Base-by-base conservation (phyloP, 495 filamentous ascomycete species). In the Xylaria longipes region DNA sequence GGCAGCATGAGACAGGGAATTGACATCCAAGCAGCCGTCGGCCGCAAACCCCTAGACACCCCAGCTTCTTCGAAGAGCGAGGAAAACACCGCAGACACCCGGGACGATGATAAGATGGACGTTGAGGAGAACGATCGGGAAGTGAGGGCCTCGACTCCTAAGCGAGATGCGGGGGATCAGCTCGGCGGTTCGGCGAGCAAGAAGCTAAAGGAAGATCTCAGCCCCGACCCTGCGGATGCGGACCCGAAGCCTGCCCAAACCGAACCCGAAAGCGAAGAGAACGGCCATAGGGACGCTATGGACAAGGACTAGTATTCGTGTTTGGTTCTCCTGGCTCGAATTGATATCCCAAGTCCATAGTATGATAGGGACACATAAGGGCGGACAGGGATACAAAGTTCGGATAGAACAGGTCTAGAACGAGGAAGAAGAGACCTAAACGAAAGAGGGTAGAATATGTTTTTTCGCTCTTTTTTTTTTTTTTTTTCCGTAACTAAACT, bases 1-100 rank as follows among this genome's bases (percentile, higher is more conserved):
- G 76, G 78, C 43, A 73, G 74, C 7, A 79, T 80, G 46, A 83
- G 84, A 77, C 81, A 83, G 39, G 85, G 83, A 1, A 87, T 89
- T 65, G 83, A 89, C 69, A 77, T 87, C 27, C 86, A 87, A 65
- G 85, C 84, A 9, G 87, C 87, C 25, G 86, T 89, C 0, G 87
- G 87, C 8, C 77, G 85, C 1, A 82, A 80, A 41, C 74, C 79
- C 27, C 60, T 71, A 0, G 69, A 71, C 11, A 41, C 22, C 33
- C 29, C 39, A 48, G 14, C 14, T 20, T 56, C 63, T 57, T 45
- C 43, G 15, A 72, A 72, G 45, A 62, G 39, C 62, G 69, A 72
- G 6, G 68, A 65, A 41, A 72, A 71, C 22, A 17, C 63, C 31
- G 64, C 75, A 33, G 39, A 31, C 25, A 54, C 70, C 17, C 68